Base-by-base conservation (phyloP, 345 rosid genomes). In the Eucalyptus pauciflora region DNA sequence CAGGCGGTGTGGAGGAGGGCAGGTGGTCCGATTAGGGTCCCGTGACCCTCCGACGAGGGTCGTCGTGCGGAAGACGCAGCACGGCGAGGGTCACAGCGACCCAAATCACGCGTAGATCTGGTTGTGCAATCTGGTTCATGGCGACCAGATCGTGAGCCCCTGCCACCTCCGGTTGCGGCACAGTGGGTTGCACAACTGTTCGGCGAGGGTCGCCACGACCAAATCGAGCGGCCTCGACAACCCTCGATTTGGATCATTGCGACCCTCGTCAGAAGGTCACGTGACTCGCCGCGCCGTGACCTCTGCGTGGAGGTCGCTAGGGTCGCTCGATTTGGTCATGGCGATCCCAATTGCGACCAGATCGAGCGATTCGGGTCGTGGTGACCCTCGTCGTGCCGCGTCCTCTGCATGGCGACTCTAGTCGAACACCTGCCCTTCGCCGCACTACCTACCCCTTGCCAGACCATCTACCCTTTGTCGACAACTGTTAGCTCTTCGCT, bases 281-380 rank as follows among this genome's bases (percentile, higher is more conserved):
- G 10, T 1, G 12, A 46, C 49, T 1, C 3, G 12, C 12, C 12
- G 12, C 3, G 4, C 49, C 13, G 1, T 1, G 1, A 48, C 49
- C 49, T 48, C 4, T 3, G 49, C 13, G 4, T 0, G 0, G 1
- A 48, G 49, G 49, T 48, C 4, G 13, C 4, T 48, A 0, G 49
- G 49, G 4, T 13, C 13, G 4, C 49, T 48, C 1, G 1, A 48
- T 48, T 4, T 48, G 10, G 13, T 48, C 49, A 0, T 4, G 3
- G 4, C 3, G 13, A 48, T 12, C 49, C 13, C 4, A 0, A 48
- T 3, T 0, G 4, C 0, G 1, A 48, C 49, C 1, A 3, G 13
- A 48, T 48, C 4, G 1, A 1, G 1, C 0, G 13, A 48, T 48
- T 4, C 0, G 1, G 0, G 49, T 48, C 3, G 49, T 0, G 49